Evolutionary conservation across 768 basidiomycete genomes (phyloP).

Genomic region (Cyclocybe cylindracea): DNA sequence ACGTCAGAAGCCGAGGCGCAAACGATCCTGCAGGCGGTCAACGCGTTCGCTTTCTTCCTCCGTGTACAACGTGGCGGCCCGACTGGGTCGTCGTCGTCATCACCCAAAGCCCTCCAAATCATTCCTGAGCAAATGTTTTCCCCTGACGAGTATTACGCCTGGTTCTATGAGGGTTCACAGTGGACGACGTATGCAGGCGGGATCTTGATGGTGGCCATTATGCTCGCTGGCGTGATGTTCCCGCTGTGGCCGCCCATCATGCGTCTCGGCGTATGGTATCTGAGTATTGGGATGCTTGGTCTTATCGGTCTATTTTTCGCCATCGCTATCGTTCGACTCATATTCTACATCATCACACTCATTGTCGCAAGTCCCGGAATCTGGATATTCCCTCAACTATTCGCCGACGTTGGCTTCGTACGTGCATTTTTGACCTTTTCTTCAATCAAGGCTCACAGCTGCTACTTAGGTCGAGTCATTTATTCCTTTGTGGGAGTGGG

Average conservation of each 20-base stretch:
- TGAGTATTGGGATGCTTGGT: slow-evolving; percentile 85
- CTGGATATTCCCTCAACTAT: slow-evolving; percentile 98
- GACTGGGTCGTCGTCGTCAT: slow-evolving; percentile 62
- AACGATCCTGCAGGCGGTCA: slow-evolving; percentile 62
- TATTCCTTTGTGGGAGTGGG: slow-evolving; percentile 97
- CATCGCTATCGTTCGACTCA: slow-evolving; percentile 85
- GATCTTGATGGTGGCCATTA: slow-evolving; percentile 86
- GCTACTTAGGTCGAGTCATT: slow-evolving; percentile 86
- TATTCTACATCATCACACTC: slow-evolving; percentile 93
- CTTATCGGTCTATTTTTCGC: slow-evolving; percentile 90
- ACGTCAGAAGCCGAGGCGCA: slow-evolving; percentile 76
- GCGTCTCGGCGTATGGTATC: slow-evolving; percentile 94
- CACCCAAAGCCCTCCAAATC: slow-evolving; percentile 80
- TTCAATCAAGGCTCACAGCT: background rate
- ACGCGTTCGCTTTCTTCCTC: slow-evolving; percentile 90
- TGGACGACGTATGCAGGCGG: slow-evolving; percentile 93
- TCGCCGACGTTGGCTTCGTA: slow-evolving; percentile 98
- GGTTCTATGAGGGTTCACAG: slow-evolving; percentile 96
- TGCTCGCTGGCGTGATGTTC: slow-evolving; percentile 98
- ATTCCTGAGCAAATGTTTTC: slow-evolving; percentile 79
- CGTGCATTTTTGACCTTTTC: slow-evolving; percentile 34
- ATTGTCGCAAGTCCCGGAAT: slow-evolving; percentile 87
- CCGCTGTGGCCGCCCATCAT: slow-evolving; percentile 95
- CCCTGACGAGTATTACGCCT: slow-evolving; percentile 87
- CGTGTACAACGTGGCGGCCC: slow-evolving; percentile 81